Percentiles rank a stretch among this genome's conserved stretches.
Evolutionary conservation across 2,329 filamentous ascomycete species (phyloP).

Genomic region (Penicillium thymicola): DNA sequence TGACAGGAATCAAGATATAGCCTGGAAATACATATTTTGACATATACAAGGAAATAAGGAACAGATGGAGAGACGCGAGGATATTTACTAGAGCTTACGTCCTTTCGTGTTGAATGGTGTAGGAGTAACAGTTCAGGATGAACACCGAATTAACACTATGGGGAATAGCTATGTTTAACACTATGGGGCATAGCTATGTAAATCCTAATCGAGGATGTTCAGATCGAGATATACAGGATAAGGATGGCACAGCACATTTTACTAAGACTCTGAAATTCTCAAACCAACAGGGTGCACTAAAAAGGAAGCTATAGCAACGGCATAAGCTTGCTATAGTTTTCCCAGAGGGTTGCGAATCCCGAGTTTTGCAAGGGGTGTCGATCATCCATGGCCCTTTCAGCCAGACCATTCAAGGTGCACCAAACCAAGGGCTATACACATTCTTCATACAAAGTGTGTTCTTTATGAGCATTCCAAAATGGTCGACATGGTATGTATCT

Average conservation of each 20-base stretch:
- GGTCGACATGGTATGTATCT: neutral
- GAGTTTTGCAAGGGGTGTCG: constrained; percentile 11
- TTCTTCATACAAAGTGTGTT: constrained; percentile 6
- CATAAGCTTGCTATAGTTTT: neutral
- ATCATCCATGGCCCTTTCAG: neutral
- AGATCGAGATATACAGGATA: neutral
- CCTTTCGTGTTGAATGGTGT: too few relatives aligned
- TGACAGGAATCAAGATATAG: neutral
- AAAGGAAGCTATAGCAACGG: too few relatives aligned
- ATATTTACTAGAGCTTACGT: neutral
- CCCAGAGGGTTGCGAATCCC: neutral
- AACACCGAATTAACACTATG: neutral
- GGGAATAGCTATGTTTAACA: too few relatives aligned
- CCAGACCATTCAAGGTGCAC: neutral
- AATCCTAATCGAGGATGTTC: neutral
- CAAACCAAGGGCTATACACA: constrained; percentile 5
- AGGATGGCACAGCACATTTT: neutral
- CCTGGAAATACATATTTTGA: too few relatives aligned
- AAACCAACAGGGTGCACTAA: too few relatives aligned
- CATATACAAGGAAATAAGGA: neutral
- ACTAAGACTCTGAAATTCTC: neutral
- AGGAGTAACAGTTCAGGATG: neutral
- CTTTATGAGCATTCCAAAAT: constrained; percentile 11
- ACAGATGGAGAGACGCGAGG: neutral
- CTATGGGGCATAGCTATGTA: too few relatives aligned